Evolutionary conservation across 2,329 filamentous ascomycete genomes (phyloP), one percentile per base, ranked within the genome.

Genomic region (Zymoseptoria passerinii): DNA sequence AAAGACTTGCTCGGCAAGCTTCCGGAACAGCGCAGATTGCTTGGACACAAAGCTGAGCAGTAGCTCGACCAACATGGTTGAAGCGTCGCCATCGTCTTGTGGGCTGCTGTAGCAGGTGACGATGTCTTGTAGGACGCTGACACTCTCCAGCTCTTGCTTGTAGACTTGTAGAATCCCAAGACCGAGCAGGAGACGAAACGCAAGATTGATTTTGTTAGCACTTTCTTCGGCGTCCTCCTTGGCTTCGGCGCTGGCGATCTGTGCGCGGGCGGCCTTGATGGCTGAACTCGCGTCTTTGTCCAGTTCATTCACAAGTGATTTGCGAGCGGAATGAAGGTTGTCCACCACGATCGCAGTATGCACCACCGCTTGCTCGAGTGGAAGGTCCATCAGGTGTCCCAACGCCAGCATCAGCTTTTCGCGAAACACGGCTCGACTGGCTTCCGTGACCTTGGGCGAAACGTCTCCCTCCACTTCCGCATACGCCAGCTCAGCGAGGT

Each of bases 1-100:
- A 70, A 97, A 97, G 0, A 95, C 91, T 68, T 94, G 88, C 70
- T 92, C 86, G 5, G 90, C 90, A 55, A 95, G 86, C 66, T 92
- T 90, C 28, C 90, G 84, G 77, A 95, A 89, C 54, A 97, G 78
- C 8, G 86, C 84, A 1, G 92, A 96, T 3, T 87, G 89, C 61
- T 90, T 90, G 0, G 91, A 89, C 2, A 95, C 83, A 75, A 97
- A 90, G 55, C 90, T 89, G n/a, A 97, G 78, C 7, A 99, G 75
- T 54, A 97, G 88, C 68, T 97, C 94, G 2, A 96, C 85, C 8
- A 96, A 75, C 27, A 90, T 81, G 67, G 89, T 85, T 0, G 90
- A 88, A 8, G 57, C 67, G 59, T 64, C 69, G 51, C 62, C 69
- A 60, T 61, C 71, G 73, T 66, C 83, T 78, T 48, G 75, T 71